Evolutionary conservation across 2,329 filamentous ascomycete genomes (phyloP), one percentile per base, ranked within the genome.

Genomic region (Magnaporthales sp.): DNA sequence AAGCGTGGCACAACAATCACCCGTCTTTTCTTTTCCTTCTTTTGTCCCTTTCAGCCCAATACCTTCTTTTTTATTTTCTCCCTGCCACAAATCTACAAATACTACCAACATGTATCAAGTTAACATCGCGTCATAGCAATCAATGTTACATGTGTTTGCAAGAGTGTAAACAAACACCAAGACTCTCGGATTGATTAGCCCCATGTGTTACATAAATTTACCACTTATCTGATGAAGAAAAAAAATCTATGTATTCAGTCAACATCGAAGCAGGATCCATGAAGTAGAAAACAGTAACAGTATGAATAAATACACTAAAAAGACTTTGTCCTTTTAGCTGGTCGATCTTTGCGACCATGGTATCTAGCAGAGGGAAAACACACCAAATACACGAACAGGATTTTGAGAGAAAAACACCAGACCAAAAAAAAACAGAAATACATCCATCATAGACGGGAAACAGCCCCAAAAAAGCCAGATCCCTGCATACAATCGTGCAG

Each of bases 301-400:
- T 46, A 63, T 30, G 29, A 38, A 38, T 24, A 13, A n/a, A 46
- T 32, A 63, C 19, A 26, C 26, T 15, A 54, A 61, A 32, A 11
- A 31, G 32, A 30, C n/a, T 19, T 56, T 58, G 38, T 46, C 54
- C 22, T 58, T 60, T 26, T 27, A 29, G 24, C 13, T 9, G 56
- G 56, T n/a, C 63, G 38, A 19, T 56, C 15, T 54, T 10, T 13
- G 30, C 32, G 63, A n/a, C 22, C 63, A 64, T 32, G 64, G 51
- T 65, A 60, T 65, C 51, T 24, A 11, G 38, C 61, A 64, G 31
- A 67, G 56, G 46, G 31, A 58, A 65, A 62, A 63, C 61, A 60
- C n/a, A 58, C 6, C 64, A 51, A 64, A n/a, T 63, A 30, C 54
- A 26, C 10, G 29, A 65, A 30, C 19, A 26, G 4, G 30, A 29